These are phyloP conservation scores for Aspergillus pseudoviridinutans DNA, from an alignment of 2,329 filamentous ascomycete genomes.

Conservation along the genomic window DNA sequence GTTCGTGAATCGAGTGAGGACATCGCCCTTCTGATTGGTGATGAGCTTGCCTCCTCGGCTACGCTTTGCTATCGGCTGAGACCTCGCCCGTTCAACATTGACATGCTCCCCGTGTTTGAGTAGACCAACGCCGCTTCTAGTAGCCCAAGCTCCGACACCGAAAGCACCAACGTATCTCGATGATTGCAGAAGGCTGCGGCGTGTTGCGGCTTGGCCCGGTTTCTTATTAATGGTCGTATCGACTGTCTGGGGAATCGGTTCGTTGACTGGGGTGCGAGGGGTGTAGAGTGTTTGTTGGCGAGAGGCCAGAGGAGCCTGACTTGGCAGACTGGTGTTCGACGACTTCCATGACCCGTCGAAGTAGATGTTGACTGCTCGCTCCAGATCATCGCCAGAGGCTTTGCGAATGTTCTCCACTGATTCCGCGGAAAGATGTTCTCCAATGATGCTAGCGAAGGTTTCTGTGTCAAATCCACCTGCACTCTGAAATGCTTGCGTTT, in stretches of 20 bases:
- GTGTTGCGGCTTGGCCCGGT: conserved; percentile 10
- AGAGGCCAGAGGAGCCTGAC: conserved; percentile 7
- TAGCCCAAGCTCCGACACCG: conserved; percentile 88
- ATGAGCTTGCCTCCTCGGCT: conserved; percentile 44
- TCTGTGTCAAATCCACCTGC: conserved; percentile 50
- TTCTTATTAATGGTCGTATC: background rate
- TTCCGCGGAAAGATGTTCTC: conserved; percentile 44
- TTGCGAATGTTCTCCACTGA: conserved; percentile 48
- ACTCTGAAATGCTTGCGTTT: background rate
- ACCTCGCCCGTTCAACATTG: conserved; percentile 79
- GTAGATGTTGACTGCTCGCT: conserved; percentile 61
- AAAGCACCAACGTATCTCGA: conserved; percentile 84
- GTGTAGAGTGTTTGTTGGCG: conserved; percentile 8
- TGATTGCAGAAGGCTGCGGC: conserved; percentile 38
- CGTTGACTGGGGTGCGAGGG: background rate
- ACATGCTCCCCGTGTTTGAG: conserved; percentile 79
- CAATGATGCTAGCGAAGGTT: conserved; percentile 56
- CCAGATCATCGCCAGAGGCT: conserved; percentile 50
- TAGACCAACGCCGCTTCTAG: conserved; percentile 70
- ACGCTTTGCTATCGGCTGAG: conserved; percentile 54
- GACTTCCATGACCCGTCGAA: conserved; percentile 61
- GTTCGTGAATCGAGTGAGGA: conserved; percentile 89
- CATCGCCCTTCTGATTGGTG: conserved; percentile 66
- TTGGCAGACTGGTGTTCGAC: conserved; percentile 6
- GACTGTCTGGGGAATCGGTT: background rate